phyloP scores from a whole-genome alignment of 1,284 basidiomycete species.

The Trametes polyzona region DNA sequence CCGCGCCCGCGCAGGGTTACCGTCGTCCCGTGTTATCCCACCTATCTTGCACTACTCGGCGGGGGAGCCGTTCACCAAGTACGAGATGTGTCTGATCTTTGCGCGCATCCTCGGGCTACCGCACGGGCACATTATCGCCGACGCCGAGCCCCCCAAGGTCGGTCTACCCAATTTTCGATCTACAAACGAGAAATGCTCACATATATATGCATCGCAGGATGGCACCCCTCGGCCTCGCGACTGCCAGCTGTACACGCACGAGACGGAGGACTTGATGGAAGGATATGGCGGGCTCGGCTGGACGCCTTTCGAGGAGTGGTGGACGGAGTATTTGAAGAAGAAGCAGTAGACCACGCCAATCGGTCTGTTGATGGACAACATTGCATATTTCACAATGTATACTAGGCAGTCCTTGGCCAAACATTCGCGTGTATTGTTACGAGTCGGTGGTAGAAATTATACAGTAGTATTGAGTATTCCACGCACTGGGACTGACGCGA shows the following conservation, averaged over 20 bases:
- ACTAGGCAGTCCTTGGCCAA: too few species aligned
- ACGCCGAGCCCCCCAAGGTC: constrained; percentile 61
- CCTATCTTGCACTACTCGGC: constrained; percentile 78
- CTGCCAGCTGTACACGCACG: constrained; percentile 69
- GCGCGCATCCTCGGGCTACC: constrained; percentile 66
- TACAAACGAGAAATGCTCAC: not conserved
- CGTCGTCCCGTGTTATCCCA: constrained; percentile 47
- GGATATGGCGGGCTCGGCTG: constrained; percentile 61
- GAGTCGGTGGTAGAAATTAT: too few species aligned
- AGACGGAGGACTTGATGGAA: constrained; percentile 63
- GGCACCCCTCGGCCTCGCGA: constrained; percentile 68
- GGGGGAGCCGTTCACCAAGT: constrained; percentile 80
- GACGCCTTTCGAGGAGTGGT: constrained; percentile 78
- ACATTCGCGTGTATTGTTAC: too few species aligned
- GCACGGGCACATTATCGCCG: constrained; percentile 69
- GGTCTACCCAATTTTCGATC: not conserved
- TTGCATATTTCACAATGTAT: too few species aligned
- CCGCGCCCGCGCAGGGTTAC: constrained; percentile 33
- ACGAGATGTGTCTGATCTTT: constrained; percentile 81
- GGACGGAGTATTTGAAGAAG: constrained; percentile 47
- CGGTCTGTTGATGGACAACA: too few species aligned
- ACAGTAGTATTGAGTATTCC: too few species aligned
- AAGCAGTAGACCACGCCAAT: too few species aligned
- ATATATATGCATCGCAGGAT: constrained; percentile 23
- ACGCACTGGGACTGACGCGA: too few species aligned